These are phyloP conservation scores for Truncatella angustata DNA, from an alignment of 2,329 filamentous ascomycete genomes.

Conservation along the genomic window DNA sequence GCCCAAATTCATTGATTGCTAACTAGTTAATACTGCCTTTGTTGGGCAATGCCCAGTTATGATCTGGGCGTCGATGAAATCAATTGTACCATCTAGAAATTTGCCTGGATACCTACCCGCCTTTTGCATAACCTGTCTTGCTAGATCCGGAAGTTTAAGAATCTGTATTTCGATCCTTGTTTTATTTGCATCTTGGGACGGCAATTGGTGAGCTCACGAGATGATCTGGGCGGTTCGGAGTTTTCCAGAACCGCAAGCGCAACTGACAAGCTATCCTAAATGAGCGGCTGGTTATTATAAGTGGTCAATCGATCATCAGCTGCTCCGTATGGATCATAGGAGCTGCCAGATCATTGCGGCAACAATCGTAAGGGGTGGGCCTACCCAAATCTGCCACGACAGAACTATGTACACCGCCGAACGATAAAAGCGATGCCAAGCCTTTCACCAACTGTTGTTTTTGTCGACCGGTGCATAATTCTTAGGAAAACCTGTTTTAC, in stretches of 20 bases:
- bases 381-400: conserved; percentile 3
- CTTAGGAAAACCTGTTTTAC: conserved; percentile 1
- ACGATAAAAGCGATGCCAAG: conserved; percentile 1
- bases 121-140: neutral
- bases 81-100: too few species aligned
- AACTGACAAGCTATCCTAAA: neutral
- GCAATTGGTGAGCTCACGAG: neutral
- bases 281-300: too few species aligned
- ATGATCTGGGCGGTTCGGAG: too few species aligned
- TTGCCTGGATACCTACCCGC: neutral
- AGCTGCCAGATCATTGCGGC: neutral
- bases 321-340: too few species aligned
- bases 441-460: neutral
- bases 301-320: neutral
- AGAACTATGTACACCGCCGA: conserved; percentile 1
- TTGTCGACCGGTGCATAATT: neutral
- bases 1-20: too few species aligned
- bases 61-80: too few species aligned
- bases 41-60: too few species aligned
- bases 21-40: too few species aligned
- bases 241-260: too few species aligned
- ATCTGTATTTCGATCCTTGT: neutral
- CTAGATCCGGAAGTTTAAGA: conserved; percentile 2
- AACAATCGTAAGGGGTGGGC: neutral
- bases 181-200: neutral